Evolutionary conservation across 1,139 yeast genomes (phyloP).

Genomic region (Eremothecium gossypii): DNA sequence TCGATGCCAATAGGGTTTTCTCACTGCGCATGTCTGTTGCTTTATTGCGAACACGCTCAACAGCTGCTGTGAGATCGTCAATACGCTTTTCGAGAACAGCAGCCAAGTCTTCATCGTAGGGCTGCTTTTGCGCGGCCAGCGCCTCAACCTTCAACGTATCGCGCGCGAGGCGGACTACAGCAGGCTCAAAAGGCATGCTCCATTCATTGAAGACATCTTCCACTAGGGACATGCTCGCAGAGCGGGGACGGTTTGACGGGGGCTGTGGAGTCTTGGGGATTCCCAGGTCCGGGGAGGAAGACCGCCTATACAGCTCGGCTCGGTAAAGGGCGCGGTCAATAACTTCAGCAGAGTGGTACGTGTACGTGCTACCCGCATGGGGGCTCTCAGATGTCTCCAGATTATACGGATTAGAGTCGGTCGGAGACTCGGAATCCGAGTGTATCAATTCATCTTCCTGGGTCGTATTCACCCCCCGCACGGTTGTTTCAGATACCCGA

Average conservation of each 20-base stretch:
- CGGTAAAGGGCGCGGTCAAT: conserved; percentile 9
- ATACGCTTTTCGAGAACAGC: conserved; percentile 8
- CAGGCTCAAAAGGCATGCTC: conserved; percentile 29
- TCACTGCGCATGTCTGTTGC: conserved; percentile 24
- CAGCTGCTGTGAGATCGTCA: conserved; percentile 7
- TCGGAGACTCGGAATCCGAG: too few relatives aligned
- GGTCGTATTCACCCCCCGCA: too few relatives aligned
- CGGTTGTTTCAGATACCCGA: too few relatives aligned
- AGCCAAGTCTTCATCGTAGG: background rate
- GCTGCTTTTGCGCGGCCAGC: background rate
- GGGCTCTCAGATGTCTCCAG: too few relatives aligned
- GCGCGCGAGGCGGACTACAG: conserved; percentile 25
- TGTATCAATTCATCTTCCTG: too few relatives aligned
- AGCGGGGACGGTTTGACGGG: conserved; percentile 6
- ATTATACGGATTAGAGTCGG: too few relatives aligned
- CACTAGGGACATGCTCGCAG: conserved; percentile 37
- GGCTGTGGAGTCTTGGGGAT: conserved; percentile 31
- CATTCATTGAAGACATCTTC: conserved; percentile 34
- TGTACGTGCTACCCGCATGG: too few relatives aligned
- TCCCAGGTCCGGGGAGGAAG: conserved; percentile 36
- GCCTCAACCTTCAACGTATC: conserved; percentile 15
- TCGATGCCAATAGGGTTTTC: conserved; percentile 27
- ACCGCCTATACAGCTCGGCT: conserved; percentile 34
- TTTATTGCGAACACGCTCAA: conserved; percentile 1
- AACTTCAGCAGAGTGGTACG: background rate